Conservation (phyloP, 2,329 filamentous ascomycete genomes). For the Exophiala aquamarina region DNA sequence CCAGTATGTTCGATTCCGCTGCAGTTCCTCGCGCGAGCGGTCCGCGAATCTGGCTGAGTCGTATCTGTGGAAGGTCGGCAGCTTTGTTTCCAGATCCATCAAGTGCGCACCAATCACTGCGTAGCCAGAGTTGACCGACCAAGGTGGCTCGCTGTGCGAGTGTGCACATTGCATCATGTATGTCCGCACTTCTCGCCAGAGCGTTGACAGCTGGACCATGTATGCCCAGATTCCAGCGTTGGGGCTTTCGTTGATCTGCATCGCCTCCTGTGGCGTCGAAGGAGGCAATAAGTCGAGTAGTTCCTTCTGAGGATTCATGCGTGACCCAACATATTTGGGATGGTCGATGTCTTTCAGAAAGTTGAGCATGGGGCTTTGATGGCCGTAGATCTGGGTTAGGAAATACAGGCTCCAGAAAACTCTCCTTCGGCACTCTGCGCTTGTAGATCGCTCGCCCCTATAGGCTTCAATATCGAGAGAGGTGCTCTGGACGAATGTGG, state of each 20-base stretch:
- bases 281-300: conserved; percentile 9
- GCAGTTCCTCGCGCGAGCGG: conserved; percentile 17
- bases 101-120: conserved; percentile 25
- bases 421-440: conserved; percentile 43
- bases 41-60: conserved; percentile 26
- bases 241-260: background rate
- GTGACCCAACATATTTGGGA: conserved; percentile 21
- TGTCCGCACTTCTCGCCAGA: conserved; percentile 24
- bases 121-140: conserved; percentile 27
- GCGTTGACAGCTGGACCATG: conserved; percentile 23
- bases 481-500: too few relatives aligned
- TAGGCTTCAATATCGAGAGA: too few relatives aligned
- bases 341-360: conserved; percentile 25
- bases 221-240: conserved; percentile 27
- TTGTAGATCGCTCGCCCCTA: conserved; percentile 29
- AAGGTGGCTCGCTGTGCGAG: conserved; percentile 19
- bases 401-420: conserved; percentile 25
- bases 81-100: conserved; percentile 28
- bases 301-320: conserved; percentile 15
- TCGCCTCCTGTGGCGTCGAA: conserved; percentile 14
- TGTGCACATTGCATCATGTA: conserved; percentile 23
- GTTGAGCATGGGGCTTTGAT: conserved; percentile 17
- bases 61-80: conserved; percentile 26
- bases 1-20: conserved; percentile 42
- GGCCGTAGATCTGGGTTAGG: conserved; percentile 24